phyloP scores from a whole-genome alignment of 1,284 basidiomycete species.

The Lentinus polychrous region DNA sequence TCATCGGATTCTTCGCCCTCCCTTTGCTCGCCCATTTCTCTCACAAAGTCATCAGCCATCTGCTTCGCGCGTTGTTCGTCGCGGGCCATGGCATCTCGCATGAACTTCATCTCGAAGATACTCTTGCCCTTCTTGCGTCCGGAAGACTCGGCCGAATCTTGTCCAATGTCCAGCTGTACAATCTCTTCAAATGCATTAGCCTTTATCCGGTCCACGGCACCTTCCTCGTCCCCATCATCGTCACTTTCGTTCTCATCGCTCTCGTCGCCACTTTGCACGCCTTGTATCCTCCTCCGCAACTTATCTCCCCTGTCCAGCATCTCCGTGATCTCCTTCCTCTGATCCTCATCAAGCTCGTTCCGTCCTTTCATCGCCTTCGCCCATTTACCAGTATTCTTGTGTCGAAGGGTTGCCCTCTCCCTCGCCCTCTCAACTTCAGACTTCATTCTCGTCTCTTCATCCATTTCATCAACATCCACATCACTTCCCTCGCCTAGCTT shows the following conservation, averaged over 20 bases:
- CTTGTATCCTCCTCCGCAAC: conserved; percentile 66
- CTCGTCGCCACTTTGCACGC: conserved; percentile 42
- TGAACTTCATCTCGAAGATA: conserved; percentile 92
- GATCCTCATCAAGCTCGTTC: conserved; percentile 56
- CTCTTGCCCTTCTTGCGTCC: conserved; percentile 46
- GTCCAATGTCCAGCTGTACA: conserved; percentile 35
- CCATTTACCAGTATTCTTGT: conserved; percentile 83
- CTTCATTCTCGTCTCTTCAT: conserved; percentile 58
- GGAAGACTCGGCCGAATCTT: conserved; percentile 20
- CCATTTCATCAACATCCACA: conserved; percentile 39
- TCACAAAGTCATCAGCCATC: conserved; percentile 64
- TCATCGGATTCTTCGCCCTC: conserved; percentile 31
- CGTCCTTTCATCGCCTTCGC: conserved; percentile 61
- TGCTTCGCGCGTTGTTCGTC: conserved; percentile 51
- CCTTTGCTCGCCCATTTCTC: conserved; percentile 47
- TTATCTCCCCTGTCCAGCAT: conserved; percentile 73
- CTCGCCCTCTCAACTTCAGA: conserved; percentile 74
- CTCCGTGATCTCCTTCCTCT: conserved; percentile 70
- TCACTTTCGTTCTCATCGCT: conserved; percentile 40
- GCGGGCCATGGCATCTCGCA: conserved; percentile 82
- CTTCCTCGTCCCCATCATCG: conserved; percentile 41
- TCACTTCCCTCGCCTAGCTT: conserved; percentile 43
- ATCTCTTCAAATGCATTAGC: conserved; percentile 72
- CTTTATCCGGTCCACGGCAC: conserved; percentile 45
- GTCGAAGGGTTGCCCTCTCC: conserved; percentile 81